Evolutionary conservation across 2,329 filamentous ascomycete genomes (phyloP), one percentile per base, ranked within the genome.

Genomic region (Trichoderma semiorbis): DNA sequence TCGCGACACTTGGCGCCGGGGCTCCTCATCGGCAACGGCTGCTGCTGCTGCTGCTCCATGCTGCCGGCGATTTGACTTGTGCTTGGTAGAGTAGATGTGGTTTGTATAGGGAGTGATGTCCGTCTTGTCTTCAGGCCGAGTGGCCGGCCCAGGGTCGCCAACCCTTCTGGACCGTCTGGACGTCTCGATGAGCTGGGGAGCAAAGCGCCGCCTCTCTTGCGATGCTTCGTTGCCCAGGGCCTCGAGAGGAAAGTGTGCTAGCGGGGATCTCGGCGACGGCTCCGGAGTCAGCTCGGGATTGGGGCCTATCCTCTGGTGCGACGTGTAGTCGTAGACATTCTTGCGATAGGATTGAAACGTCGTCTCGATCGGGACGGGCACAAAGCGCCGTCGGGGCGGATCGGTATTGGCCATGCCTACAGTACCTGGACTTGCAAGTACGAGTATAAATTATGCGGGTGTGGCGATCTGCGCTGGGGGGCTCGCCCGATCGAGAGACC

Each of bases 131-230:
- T 87, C 87, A 12, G 88, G 89, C 69, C 85, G 85, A 26, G 90
- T 88, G 34, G 90, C 88, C 24, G 90, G 89, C 7, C 85, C 86
- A 1, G 85, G 80, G 76, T 94, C 91, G 24, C 90, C 90, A 18
- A 87, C 87, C 77, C 90, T 90, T 74, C 92, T 89, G 39, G 90
- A 90, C 68, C 94, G 87, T 76, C 90, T 89, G 5, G 92, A 92
- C 3, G 93, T 95, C 80, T 95, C 93, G 73, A 97, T 91, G 70
- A 97, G 84, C 77, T 95, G 91, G 14, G 94, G 94, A 34, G 91
- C 87, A 79, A 97, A 97, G 72, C 83, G 83, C 74, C 86, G 84
- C 32, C 76, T 83, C 77, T 57, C 83, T 80, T 58, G 84, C 79
- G 71, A 83, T 26, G 60, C 16, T 81, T 74, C 84, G 81, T 18